A percentile compares a stretch with the other conserved stretches of the same genome.
Conservation (phyloP, 2,329 filamentous ascomycete genomes). For the Rhynchosporium agropyri region DNA sequence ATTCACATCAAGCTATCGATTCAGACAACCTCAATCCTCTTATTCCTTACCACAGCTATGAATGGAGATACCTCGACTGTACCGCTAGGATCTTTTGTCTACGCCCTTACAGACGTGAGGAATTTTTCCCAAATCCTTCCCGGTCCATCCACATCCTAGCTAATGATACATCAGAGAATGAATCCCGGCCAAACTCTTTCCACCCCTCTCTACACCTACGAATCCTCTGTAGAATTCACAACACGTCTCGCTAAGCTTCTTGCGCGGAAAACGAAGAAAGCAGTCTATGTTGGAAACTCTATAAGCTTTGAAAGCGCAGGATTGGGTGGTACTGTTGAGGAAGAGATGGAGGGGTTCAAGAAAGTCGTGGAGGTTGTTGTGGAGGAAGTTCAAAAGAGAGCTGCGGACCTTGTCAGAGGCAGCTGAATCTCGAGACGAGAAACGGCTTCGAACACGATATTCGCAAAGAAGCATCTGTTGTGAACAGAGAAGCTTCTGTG, state of each 20-base stretch:
- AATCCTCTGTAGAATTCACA: slow-evolving; percentile 82
- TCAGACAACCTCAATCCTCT: slow-evolving; percentile 57
- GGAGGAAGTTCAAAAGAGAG: slow-evolving; percentile 51
- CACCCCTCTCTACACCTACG: slow-evolving; percentile 76
- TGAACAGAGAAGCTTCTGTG: slow-evolving; percentile 8
- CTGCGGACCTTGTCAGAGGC: slow-evolving; percentile 31
- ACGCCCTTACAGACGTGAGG: slow-evolving; percentile 84
- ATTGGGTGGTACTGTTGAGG: slow-evolving; percentile 80
- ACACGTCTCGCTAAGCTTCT: slow-evolving; percentile 82
- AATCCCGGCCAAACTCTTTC: slow-evolving; percentile 65
- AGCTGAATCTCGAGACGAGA: not conserved
- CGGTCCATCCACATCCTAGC: not conserved
- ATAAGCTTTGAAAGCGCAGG: slow-evolving; percentile 74
- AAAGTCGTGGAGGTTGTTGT: slow-evolving; percentile 72
- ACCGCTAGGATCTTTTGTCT: slow-evolving; percentile 86
- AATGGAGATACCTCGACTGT: slow-evolving; percentile 55
- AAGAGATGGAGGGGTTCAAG: slow-evolving; percentile 89
- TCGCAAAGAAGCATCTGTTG: no score
- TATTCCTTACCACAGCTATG: slow-evolving; percentile 63
- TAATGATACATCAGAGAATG: slow-evolving; percentile 37
- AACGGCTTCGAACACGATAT: not conserved
- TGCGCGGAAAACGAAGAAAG: slow-evolving; percentile 69
- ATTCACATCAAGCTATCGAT: slow-evolving; percentile 63
- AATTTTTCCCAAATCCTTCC: not conserved
- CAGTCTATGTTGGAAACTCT: slow-evolving; percentile 90